phyloP scores from a whole-genome alignment of 2,329 filamentous ascomycete species.

The Cladobotryum protrusum region DNA sequence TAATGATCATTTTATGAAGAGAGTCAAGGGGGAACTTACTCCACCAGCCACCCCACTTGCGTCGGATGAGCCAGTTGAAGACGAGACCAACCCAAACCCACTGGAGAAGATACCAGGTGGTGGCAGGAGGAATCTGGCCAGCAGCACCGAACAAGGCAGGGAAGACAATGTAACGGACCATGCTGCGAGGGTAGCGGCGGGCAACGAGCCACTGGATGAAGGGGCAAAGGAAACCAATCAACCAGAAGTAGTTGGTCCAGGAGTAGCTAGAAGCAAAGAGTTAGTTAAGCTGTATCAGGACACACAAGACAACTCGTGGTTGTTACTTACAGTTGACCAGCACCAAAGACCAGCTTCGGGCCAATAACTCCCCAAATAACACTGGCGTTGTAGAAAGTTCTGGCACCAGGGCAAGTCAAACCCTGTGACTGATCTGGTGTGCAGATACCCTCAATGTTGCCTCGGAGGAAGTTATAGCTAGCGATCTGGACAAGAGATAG shows the following conservation, averaged over 20 bases:
- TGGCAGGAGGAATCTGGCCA: conserved; percentile 47
- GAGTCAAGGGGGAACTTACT: conserved; percentile 26
- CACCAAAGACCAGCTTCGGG: conserved; percentile 27
- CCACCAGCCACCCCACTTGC: conserved; percentile 51
- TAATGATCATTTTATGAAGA: background rate
- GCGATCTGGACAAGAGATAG: conserved; percentile 32
- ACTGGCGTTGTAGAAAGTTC: conserved; percentile 55
- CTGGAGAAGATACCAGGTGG: conserved; percentile 47
- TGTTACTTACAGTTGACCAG: conserved; percentile 24
- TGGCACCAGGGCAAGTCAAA: conserved; percentile 51
- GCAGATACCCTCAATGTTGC: conserved; percentile 50
- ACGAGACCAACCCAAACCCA: conserved; percentile 50
- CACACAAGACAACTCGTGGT: background rate
- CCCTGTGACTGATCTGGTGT: conserved; percentile 39
- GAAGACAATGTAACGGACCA: conserved; percentile 44
- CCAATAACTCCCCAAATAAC: conserved; percentile 57
- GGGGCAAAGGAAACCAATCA: conserved; percentile 45
- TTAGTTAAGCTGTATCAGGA: conserved; percentile 17
- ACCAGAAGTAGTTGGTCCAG: conserved; percentile 48
- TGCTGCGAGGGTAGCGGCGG: conserved; percentile 39
- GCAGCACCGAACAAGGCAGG: conserved; percentile 48
- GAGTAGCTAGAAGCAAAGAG: conserved; percentile 28
- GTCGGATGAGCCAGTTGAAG: conserved; percentile 49
- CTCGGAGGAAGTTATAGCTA: conserved; percentile 34
- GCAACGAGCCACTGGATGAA: conserved; percentile 43